Base-by-base conservation (phyloP, 345 rosid species). In the Noccaea caerulescens region DNA sequence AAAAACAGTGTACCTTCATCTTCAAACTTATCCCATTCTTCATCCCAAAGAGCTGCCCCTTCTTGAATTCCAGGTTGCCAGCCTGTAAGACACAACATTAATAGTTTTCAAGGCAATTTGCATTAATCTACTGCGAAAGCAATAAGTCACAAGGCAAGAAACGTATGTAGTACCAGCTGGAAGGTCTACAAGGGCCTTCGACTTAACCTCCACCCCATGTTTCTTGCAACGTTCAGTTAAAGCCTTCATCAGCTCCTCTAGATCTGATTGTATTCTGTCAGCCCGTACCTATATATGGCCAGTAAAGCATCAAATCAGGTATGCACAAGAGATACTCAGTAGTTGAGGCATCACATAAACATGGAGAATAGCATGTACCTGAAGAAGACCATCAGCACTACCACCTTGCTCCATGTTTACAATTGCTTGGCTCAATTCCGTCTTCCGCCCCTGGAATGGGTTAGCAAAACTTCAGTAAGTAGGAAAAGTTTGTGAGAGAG, bases 11-110 rank as follows among this genome's bases (percentile, higher is more conserved):
- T 78, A 88, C 99, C 98, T 85, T 87, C 95, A 84, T 94, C 99
- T 83, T 88, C 96, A 82, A 94, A 91, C 78, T 94, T 91, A 76
- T 94, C 99, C 96, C 99, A 94, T 11, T 91, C 99, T 84, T 94
- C 99, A 84, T 91, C 95, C 99, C 98, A 94, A 42, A 84, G 76
- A 71, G 86, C 88, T 50, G 98, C 95, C 57, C 81, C 86, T 80
- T 84, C 98, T 73, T 82, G 93, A 75, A 94, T 76, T 76, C 99
- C 99, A 80, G 99, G 98, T 72, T 89, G 93, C 95, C 99, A 94
- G 72, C 98, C 99, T 94, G 73, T 36, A 73, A 73, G 70, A 8
- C 67, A 79, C 68, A 69, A 69, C 80, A 64, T 56, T 10, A 46
- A 60, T 68, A 72, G 27, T 38, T 30, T 12, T 50, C 76, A 63